These are phyloP conservation scores for Beauveria australis DNA, from an alignment of 2,329 filamentous ascomycete genomes.

Conservation along the genomic window DNA sequence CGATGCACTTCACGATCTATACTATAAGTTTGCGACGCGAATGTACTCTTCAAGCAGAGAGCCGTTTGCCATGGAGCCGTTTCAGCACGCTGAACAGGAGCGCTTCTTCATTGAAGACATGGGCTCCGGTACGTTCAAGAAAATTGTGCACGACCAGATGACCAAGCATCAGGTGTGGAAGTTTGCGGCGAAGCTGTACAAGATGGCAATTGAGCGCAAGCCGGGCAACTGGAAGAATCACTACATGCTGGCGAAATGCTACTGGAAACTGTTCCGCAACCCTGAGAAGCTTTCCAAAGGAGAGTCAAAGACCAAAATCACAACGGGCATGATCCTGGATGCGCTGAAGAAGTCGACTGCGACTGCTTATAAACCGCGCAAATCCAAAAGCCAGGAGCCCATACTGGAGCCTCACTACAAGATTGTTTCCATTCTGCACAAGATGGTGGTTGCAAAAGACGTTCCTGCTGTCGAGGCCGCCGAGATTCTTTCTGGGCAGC, in stretches of 20 bases:
- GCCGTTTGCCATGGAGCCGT: slow-evolving; percentile 55
- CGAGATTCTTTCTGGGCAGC: slow-evolving; percentile 46
- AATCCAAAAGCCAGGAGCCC: slow-evolving; percentile 58
- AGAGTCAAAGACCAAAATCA: slow-evolving; percentile 27
- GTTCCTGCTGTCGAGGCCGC: slow-evolving; percentile 40
- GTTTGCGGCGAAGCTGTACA: slow-evolving; percentile 48
- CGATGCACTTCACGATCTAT: slow-evolving; percentile 49
- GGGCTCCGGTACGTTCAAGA: slow-evolving; percentile 43
- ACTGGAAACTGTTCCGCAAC: slow-evolving; percentile 56
- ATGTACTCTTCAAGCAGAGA: slow-evolving; percentile 55
- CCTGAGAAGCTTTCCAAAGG: slow-evolving; percentile 34
- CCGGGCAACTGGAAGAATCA: slow-evolving; percentile 51
- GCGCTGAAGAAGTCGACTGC: slow-evolving; percentile 44
- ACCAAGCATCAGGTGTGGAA: slow-evolving; percentile 54
- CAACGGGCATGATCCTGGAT: slow-evolving; percentile 33
- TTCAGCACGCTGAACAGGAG: slow-evolving; percentile 47
- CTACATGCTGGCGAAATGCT: slow-evolving; percentile 54
- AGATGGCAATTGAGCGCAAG: slow-evolving; percentile 44
- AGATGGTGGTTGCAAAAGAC: slow-evolving; percentile 57
- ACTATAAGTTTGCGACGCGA: slow-evolving; percentile 53
- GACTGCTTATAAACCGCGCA: slow-evolving; percentile 42
- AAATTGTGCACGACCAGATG: slow-evolving; percentile 47
- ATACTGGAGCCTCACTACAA: slow-evolving; percentile 92
- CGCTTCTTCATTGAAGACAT: slow-evolving; percentile 46
- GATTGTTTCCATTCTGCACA: slow-evolving; percentile 72